Base-by-base conservation (phyloP, 306 rosid genomes). In the Cercis canadensis region DNA sequence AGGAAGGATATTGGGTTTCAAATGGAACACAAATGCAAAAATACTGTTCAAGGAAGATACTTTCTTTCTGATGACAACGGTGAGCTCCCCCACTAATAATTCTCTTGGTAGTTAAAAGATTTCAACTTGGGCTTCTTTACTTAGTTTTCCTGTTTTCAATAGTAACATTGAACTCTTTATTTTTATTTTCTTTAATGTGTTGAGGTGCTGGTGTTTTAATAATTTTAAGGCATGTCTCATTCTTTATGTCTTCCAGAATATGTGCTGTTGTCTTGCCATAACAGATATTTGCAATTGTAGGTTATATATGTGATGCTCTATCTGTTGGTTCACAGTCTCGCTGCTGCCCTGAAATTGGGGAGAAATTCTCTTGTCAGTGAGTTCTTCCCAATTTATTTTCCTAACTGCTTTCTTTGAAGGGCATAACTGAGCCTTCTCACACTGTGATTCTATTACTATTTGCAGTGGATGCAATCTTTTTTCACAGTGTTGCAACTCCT, bases 341-440 rank as follows among this genome's bases (percentile, higher is more conserved):
- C 3, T 93, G 98, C 78, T 93, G 98, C 72, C 90, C 85, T 39
- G 80, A 69, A 67, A 70, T 61, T 12, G 92, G 92, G 75, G 87
- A 84, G 58, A 87, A 83, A 85, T 88, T 88, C 81, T 80, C 97
- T 93, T 93, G 98, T 84, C 88, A 90, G 96, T 93, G 94, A 93
- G 98, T 93, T 77, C 57, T 79, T 60, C 55, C 74, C 15, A n/a
- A 64, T 29, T 57, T 70, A 41, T 49, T 21, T 65, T 58, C 69
- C 77, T 11, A 74, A 67, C 72, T 65, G 52, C 21, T 55, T 59
- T 33, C 12, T 57, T 60, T 46, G 62, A 66, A 66, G 12, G 34
- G 16, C 51, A 73, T 37, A 53, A 31, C 7, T 51, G 40, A 31
- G 59, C 11, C 10, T 54, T 62, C 75, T 68, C 15, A 59, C 2